Percentiles rank a stretch among this genome's conserved stretches.
Evolutionary conservation across 2,329 filamentous ascomycete species (phyloP).

Genomic region (Fusarium penzigii): DNA sequence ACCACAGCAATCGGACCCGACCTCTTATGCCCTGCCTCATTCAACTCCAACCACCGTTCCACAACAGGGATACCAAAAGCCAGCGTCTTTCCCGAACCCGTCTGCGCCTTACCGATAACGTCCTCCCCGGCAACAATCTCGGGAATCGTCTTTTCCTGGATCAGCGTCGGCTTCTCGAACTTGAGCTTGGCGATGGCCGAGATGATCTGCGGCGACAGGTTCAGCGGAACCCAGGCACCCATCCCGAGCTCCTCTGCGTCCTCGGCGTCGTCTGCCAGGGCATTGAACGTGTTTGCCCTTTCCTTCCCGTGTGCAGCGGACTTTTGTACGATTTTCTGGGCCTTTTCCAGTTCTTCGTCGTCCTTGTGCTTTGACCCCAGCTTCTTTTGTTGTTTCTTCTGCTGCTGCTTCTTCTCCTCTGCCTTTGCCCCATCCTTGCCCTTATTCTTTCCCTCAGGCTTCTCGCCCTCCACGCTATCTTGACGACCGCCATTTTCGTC

Average conservation of each 20-base stretch:
- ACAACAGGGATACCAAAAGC: constrained; percentile 94
- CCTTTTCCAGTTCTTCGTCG: constrained; percentile 35
- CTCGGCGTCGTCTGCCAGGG: constrained; percentile 56
- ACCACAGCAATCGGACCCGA: constrained; percentile 71
- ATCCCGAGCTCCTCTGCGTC: constrained; percentile 64
- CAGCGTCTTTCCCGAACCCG: constrained; percentile 93
- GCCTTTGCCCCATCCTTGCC: constrained; percentile 33
- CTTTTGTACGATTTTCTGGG: constrained; percentile 38
- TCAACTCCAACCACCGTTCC: constrained; percentile 70
- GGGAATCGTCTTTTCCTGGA: constrained; percentile 80
- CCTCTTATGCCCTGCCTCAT: constrained; percentile 34
- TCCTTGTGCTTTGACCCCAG: constrained; percentile 29
- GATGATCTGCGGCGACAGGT: constrained; percentile 71
- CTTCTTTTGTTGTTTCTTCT: constrained; percentile 32
- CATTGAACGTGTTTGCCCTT: constrained; percentile 52
- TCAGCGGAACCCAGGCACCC: constrained; percentile 75
- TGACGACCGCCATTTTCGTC: constrained; percentile 34
- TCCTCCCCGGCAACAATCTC: constrained; percentile 81
- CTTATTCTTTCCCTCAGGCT: constrained; percentile 30
- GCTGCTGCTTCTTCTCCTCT: constrained; percentile 31
- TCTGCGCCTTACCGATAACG: constrained; percentile 93
- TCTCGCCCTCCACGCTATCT: constrained; percentile 32
- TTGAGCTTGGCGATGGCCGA: constrained; percentile 76
- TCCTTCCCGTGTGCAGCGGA: constrained; percentile 36
- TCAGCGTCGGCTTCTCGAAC: constrained; percentile 78